Percentiles rank a stretch among this genome's conserved stretches.
phyloP scores from a whole-genome alignment of 2,329 filamentous ascomycete species.

The Pseudogymnoascus pannorum region DNA sequence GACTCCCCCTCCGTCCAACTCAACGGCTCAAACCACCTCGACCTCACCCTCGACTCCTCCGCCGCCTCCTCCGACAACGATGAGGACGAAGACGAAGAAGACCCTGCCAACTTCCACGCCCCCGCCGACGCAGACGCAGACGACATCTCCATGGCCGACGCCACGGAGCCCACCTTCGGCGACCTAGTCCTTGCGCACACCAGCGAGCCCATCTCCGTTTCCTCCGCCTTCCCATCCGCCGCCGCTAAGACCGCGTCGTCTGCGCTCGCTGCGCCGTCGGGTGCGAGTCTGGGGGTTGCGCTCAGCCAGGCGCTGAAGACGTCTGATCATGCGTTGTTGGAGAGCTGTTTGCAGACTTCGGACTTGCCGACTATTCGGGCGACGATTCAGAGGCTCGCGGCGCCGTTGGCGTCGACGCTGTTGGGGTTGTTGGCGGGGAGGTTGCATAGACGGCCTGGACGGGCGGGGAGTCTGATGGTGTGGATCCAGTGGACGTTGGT shows the following conservation, averaged over 20 bases:
- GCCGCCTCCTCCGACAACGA: slow-evolving; percentile 44
- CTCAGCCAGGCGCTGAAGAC: slow-evolving; percentile 88
- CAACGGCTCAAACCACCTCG: slow-evolving; percentile 42
- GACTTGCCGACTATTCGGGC: slow-evolving; percentile 72
- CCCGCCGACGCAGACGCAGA: slow-evolving; percentile 36
- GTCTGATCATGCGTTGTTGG: slow-evolving; percentile 81
- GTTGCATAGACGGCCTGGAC: slow-evolving; percentile 77
- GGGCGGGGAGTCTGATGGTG: slow-evolving; percentile 81
- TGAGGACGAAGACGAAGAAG: slow-evolving; percentile 39
- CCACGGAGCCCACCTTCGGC: slow-evolving; percentile 64
- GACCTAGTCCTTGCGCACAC: slow-evolving; percentile 69
- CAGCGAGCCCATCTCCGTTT: slow-evolving; percentile 69
- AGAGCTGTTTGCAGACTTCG: slow-evolving; percentile 79
- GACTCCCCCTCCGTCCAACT: slow-evolving; percentile 16
- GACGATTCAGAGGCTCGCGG: slow-evolving; percentile 87
- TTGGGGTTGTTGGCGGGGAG: slow-evolving; percentile 80
- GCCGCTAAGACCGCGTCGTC: slow-evolving; percentile 16
- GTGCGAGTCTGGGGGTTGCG: slow-evolving; percentile 83
- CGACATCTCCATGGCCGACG: slow-evolving; percentile 28
- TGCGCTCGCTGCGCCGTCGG: slow-evolving; percentile 44
- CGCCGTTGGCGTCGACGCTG: slow-evolving; percentile 68
- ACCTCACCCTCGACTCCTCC: slow-evolving; percentile 35
- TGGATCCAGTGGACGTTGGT: slow-evolving; percentile 97
- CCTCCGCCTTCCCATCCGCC: slow-evolving; percentile 52
- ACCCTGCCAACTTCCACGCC: slow-evolving; percentile 30